Conservation (phyloP, 148 eudicot species). For the Chenopodium album region DNA sequence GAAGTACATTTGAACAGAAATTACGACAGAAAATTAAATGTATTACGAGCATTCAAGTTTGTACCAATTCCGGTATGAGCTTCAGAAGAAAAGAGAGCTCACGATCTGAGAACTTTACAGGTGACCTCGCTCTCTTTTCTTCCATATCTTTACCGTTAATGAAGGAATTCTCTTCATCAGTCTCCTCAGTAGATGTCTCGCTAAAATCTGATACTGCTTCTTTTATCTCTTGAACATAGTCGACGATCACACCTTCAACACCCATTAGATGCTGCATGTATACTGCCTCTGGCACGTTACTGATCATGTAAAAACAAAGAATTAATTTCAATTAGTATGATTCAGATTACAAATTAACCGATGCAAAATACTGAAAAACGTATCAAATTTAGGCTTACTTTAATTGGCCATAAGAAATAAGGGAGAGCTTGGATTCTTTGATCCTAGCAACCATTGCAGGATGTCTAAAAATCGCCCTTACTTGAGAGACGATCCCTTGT, state of each 20-base stretch:
- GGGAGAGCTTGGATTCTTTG: slow-evolving; percentile 38
- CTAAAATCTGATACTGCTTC: slow-evolving; percentile 50
- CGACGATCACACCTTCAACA: slow-evolving; percentile 76
- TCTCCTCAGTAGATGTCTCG: slow-evolving; percentile 22
- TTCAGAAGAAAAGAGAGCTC: slow-evolving; percentile 51
- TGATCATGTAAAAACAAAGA: slow-evolving; percentile 13
- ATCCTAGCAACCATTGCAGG: slow-evolving; percentile 37
- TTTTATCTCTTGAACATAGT: slow-evolving; percentile 61
- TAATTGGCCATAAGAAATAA: slow-evolving; percentile 41
- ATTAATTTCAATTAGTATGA: neutral
- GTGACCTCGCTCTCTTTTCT: slow-evolving; percentile 4
- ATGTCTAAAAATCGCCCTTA: slow-evolving; percentile 40
- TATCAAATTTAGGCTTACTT: slow-evolving; percentile 28
- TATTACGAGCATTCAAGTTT: slow-evolving; percentile 8
- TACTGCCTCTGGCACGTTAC: slow-evolving; percentile 79
- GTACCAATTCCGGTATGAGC: slow-evolving; percentile 49
- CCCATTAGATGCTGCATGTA: slow-evolving; percentile 85
- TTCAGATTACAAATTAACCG: neutral
- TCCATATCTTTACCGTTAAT: slow-evolving; percentile 24
- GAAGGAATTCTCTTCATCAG: neutral
- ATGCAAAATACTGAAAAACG: neutral
- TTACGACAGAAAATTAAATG: too few relatives aligned
- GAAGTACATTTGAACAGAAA: too few relatives aligned
- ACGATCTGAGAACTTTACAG: slow-evolving; percentile 37
- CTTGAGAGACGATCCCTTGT: slow-evolving; percentile 48